Conservation (phyloP, 805 yeast species). For the Lipomyces sp. region DNA sequence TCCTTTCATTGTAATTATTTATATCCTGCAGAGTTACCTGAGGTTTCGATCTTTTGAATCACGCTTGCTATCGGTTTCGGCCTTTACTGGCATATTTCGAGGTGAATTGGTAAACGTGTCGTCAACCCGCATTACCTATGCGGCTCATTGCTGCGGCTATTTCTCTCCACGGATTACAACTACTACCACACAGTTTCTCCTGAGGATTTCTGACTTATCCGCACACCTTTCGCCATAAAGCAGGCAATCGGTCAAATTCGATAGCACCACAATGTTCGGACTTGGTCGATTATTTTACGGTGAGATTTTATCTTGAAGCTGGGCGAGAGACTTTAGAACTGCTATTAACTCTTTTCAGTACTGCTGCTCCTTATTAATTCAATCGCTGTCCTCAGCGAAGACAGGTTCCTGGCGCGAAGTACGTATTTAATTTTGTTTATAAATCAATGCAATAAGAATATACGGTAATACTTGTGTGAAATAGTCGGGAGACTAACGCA, state of each 20-base stretch:
- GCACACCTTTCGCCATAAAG: not conserved
- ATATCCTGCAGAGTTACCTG: not conserved
- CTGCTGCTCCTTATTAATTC: slow-evolving; percentile 64
- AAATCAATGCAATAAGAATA: not conserved
- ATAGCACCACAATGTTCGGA: slow-evolving; percentile 44
- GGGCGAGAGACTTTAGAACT: not conserved
- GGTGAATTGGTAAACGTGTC: not conserved
- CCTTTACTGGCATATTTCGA: not conserved
- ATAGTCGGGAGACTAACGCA: slow-evolving; percentile 1
- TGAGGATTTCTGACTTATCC: not conserved
- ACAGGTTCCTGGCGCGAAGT: slow-evolving; percentile 73
- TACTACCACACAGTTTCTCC: not conserved
- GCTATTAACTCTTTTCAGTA: slow-evolving; percentile 33
- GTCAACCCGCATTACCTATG: not conserved
- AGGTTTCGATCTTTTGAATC: not conserved
- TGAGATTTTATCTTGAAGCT: slow-evolving; percentile 25
- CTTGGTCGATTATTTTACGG: slow-evolving; percentile 47
- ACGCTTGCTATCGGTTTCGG: not conserved
- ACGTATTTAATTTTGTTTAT: slow-evolving; percentile 35
- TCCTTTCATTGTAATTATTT: not conserved
- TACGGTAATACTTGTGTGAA: not conserved
- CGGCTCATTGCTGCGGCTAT: not conserved
- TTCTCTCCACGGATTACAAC: too few relatives aligned
- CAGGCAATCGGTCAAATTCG: not conserved
- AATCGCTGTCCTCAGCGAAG: slow-evolving; percentile 79